Base-by-base conservation (phyloP, 352 stramenopile species). In the Globisporangium middletonii region DNA sequence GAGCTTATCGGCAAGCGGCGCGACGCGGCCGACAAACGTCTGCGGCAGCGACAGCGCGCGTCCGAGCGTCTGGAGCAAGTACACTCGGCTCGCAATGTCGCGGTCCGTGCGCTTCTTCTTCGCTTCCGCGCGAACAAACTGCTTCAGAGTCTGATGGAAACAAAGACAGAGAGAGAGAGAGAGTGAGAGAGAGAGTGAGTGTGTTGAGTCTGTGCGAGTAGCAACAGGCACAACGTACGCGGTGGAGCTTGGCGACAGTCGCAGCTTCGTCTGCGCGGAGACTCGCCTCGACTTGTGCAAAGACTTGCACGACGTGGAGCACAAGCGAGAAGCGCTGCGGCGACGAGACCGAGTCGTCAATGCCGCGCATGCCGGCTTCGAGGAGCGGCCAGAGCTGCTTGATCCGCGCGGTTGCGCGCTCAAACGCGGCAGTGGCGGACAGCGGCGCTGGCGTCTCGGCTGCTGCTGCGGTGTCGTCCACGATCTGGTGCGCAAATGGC, bases 291-390 rank as follows among this genome's bases (percentile, higher is more conserved):
- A 88, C 46, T 57, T 86, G 65, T 47, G 86, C 75, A 53, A 86
- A 74, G 7, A 88, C 70, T 71, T 89, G 79, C 3, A 86, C 59
- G 6, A 79, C 58, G 60, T 88, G 77, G 45, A 90, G 69, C 6
- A 90, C 33, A 3, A 90, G 63, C 15, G 79, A 84, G 35, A 90
- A 87, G 4, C 79, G 77, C 45, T 88, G 77, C 8, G 79, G 79
- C 1, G 75, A 75, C 6, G 66, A 59, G 38, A 86, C 72, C 0
- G 71, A 63, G 19, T 83, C 72, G 56, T 87, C 64, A 16, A 90
- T 26, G 49, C 58, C 75, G 5, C 63, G 45, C 27, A 88, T 54
- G 9, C 71, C 75, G 35, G 72, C 57, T 23, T 57, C 62, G 0
- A 90, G 42, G 18, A 90, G 63, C n/a, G 19, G 38, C 79, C 75